Percentiles rank a stretch among this genome's conserved stretches.
Evolutionary conservation across 2,329 filamentous ascomycete genomes (phyloP).

Genomic region (Thielaviopsis euricoi): DNA sequence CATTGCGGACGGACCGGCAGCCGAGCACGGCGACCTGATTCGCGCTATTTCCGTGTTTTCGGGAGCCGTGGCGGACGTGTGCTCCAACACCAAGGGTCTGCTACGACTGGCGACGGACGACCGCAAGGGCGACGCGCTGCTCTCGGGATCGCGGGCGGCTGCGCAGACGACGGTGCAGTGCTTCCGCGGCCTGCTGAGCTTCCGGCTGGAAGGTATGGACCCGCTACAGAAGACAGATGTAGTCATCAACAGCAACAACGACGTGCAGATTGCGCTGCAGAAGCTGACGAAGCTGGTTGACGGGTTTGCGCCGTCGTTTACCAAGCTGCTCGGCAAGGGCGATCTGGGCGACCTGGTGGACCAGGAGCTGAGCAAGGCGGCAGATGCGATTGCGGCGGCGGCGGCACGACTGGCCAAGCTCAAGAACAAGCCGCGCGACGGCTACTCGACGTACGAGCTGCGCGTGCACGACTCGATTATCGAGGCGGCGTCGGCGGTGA

Average conservation of each 20-base stretch:
- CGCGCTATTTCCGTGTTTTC: conserved; percentile 82
- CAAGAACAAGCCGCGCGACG: conserved; percentile 90
- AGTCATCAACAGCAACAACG: conserved; percentile 92
- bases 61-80: conserved; percentile 79
- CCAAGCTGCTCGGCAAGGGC: conserved; percentile 63
- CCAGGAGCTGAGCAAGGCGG: conserved; percentile 78
- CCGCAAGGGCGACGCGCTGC: conserved; percentile 76
- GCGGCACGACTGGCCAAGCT: conserved; percentile 78
- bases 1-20: conserved; percentile 88
- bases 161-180: conserved; percentile 82
- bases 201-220: conserved; percentile 80
- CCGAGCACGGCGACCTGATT: conserved; percentile 78
- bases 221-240: conserved; percentile 88
- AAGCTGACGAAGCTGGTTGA: conserved; percentile 88
- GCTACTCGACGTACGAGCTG: conserved; percentile 90
- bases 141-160: conserved; percentile 66
- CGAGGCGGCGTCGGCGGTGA: conserved; percentile 82
- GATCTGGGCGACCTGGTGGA: conserved; percentile 91
- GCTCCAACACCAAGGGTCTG: conserved; percentile 92
- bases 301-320: conserved; percentile 73
- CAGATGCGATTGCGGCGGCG: conserved; percentile 86
- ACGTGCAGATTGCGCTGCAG: conserved; percentile 87
- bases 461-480: conserved; percentile 92
- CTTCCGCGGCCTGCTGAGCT: conserved; percentile 87
- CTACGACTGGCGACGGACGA: conserved; percentile 87